Evolutionary conservation across 345 rosid species (phyloP).

Genomic region (Draba incana): DNA sequence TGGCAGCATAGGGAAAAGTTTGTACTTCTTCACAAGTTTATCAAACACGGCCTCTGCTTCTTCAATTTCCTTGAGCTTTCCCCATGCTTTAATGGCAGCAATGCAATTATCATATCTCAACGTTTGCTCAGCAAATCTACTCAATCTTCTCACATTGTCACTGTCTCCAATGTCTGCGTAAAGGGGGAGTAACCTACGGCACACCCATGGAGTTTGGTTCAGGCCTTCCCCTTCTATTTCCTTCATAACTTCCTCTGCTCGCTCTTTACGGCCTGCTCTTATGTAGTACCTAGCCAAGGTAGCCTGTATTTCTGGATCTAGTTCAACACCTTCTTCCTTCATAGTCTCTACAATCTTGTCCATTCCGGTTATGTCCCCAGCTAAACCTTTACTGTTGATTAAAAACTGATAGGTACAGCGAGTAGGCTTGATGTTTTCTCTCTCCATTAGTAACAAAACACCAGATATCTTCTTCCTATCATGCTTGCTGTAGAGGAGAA

Average conservation of each 20-base stretch:
- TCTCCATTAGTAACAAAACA: conserved; percentile 81
- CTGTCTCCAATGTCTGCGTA: conserved; percentile 74
- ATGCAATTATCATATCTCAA: conserved; percentile 53
- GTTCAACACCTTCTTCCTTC: conserved; percentile 82
- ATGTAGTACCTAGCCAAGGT: conserved; percentile 67
- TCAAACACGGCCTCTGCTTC: conserved; percentile 85
- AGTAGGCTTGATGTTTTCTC: conserved; percentile 77
- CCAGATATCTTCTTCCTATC: conserved; percentile 83
- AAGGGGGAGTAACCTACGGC: conserved; percentile 62
- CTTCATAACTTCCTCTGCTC: conserved; percentile 63
- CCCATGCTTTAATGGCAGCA: conserved; percentile 87
- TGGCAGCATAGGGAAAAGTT: conserved; percentile 51
- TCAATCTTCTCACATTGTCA: conserved; percentile 75
- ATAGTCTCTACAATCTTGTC: conserved; percentile 77
- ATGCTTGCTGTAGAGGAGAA: conserved; percentile 69
- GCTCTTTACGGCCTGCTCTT: conserved; percentile 59
- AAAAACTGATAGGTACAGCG: conserved; percentile 65
- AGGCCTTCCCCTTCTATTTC: conserved; percentile 75
- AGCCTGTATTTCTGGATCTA: conserved; percentile 53
- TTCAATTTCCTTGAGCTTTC: conserved; percentile 64
- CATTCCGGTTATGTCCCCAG: conserved; percentile 81
- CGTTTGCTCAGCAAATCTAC: conserved; percentile 63
- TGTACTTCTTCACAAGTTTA: conserved; percentile 49
- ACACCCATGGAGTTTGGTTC: conserved; percentile 59
- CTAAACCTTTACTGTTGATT: conserved; percentile 71